Evolutionary conservation across 1,139 yeast genomes (phyloP), one percentile per base, ranked within the genome.

Genomic region (Nadsonia starkeyi-henricii): DNA sequence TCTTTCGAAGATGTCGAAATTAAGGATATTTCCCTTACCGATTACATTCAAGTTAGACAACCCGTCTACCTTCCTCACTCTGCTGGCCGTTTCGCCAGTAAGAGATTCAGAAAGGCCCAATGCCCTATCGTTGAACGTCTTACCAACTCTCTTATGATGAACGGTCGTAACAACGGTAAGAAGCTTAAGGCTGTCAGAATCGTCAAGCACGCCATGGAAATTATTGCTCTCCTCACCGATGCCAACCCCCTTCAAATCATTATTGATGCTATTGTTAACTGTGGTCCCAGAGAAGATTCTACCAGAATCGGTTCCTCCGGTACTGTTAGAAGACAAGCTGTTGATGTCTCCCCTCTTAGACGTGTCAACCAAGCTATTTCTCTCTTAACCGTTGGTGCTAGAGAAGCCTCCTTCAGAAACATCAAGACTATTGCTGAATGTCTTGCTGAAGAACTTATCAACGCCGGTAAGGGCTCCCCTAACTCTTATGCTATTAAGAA

Each of bases 141-240:
- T 73, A 89, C 98, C 77, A 91, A 91, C 91, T 85, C 98, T 60
- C 80, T 93, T 71, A 93, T 93, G 98, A 93, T 93, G 98, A 88
- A 93, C 83, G 99, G 99, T 79, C 91, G 98, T 81, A 93, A 93
- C 93, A 93, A 93, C 83, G 99, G 99, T 83, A 93, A 93, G 83
- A 93, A 93, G 80, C 85, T 93, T 75, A 89, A 91, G 85, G 98
- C 99, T 67, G 97, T 91, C 66, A 89, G 97, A 83, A 93, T 93
- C 72, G 88, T 93, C 74, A 85, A 91, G 82, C 98, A 91, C 81
- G 91, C 98, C 67, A 78, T 91, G 71, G 98, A 91, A 75, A 93
- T 93, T 79, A 81, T 93, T 74, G 74, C 84, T 81, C 91, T 93
- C 64, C 82, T 93, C 72, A 89, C 98, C 66, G 99, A 91, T 75